Conservation (phyloP, 2,329 filamentous ascomycete species). For the Sarocladiaceae sp. region DNA sequence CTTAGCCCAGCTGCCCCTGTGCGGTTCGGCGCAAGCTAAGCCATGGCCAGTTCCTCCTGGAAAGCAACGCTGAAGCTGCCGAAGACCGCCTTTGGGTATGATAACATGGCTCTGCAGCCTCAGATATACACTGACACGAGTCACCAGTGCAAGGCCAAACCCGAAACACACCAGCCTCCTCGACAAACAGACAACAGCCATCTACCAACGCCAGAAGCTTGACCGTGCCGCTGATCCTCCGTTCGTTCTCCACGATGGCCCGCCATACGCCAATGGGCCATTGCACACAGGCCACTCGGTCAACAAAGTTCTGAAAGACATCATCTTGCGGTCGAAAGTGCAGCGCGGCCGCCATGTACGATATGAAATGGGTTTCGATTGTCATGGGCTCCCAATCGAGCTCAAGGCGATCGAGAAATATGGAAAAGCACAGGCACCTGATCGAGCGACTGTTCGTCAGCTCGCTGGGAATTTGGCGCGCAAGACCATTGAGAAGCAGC, state of each 20-base stretch:
- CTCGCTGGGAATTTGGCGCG: slow-evolving; percentile 60
- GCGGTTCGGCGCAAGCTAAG: slow-evolving; percentile 5
- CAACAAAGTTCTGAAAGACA: slow-evolving; percentile 96
- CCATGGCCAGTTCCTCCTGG: slow-evolving; percentile 58
- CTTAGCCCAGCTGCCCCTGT: no score
- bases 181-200: slow-evolving; percentile 1
- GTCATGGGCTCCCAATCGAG: slow-evolving; percentile 94
- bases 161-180: slow-evolving; percentile 25
- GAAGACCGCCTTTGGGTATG: slow-evolving; percentile 66
- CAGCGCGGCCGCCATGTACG: slow-evolving; percentile 63
- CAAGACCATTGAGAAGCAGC: slow-evolving; percentile 65
- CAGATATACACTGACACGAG: neutral
- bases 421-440: neutral
- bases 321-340: slow-evolving; percentile 77
- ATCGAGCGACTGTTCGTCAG: neutral
- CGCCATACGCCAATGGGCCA: slow-evolving; percentile 89
- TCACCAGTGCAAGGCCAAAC: slow-evolving; percentile 43
- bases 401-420: slow-evolving; percentile 72
- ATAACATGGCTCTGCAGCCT: slow-evolving; percentile 3
- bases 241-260: slow-evolving; percentile 90
- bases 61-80: slow-evolving; percentile 69
- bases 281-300: slow-evolving; percentile 91
- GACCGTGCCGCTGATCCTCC: slow-evolving; percentile 47
- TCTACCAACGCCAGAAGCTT: slow-evolving; percentile 79
- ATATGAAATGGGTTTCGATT: slow-evolving; percentile 95